Evolutionary conservation across 352 stramenopile genomes (phyloP).

Genomic region (Globisporangium megalacanthum): DNA sequence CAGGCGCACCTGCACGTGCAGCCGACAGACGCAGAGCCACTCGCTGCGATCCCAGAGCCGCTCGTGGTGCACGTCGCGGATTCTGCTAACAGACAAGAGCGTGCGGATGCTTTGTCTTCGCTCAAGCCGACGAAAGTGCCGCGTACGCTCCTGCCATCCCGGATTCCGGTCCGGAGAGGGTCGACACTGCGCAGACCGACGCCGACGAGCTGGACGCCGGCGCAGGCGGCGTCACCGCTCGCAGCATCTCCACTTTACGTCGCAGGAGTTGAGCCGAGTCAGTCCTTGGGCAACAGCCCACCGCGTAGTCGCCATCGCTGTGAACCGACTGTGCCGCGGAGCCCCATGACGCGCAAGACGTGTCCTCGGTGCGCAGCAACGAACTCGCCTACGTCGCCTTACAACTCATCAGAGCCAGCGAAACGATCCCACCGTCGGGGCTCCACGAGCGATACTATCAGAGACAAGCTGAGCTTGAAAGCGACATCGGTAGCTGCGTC

Average conservation of each 20-base stretch:
- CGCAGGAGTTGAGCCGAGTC: background rate
- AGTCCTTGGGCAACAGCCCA: background rate
- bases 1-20: background rate
- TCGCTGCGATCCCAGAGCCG: background rate
- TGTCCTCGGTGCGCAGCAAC: constrained; percentile 9
- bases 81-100: background rate
- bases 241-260: background rate
- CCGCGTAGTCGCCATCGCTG: background rate
- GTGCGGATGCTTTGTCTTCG: no score
- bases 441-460: constrained; percentile 4
- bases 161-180: constrained; percentile 3
- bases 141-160: background rate
- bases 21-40: background rate
- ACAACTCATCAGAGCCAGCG: background rate
- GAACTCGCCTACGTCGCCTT: background rate
- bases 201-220: background rate
- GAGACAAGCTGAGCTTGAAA: background rate
- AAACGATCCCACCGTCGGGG: constrained; percentile 2
- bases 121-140: background rate
- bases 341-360: background rate
- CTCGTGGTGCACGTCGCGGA: background rate
- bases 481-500: background rate
- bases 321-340: constrained; percentile 8
- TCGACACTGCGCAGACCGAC: constrained; percentile 1
- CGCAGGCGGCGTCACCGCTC: background rate